Conservation (phyloP, 2,329 filamentous ascomycete genomes). For the Fusarium fujikuroi region DNA sequence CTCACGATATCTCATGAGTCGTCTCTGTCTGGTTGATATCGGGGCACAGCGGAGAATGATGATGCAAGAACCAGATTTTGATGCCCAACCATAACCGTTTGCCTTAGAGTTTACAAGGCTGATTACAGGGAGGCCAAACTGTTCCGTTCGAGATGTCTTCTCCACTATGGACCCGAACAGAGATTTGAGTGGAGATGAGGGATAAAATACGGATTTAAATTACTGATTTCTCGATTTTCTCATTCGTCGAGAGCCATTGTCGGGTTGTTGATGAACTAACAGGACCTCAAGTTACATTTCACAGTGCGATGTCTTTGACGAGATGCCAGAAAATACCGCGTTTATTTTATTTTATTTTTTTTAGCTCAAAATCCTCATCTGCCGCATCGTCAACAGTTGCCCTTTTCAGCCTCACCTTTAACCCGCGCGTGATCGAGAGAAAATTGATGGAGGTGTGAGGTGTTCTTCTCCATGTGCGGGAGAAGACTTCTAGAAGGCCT, state of each 20-base stretch:
- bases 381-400: conserved; percentile 1
- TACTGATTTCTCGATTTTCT: conserved; percentile 2
- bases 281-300: not conserved
- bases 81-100: conserved; percentile 28
- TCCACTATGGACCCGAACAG: conserved; percentile 8
- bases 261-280: not conserved
- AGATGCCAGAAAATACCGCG: conserved; percentile 13
- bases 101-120: conserved; percentile 31
- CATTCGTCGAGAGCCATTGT: not conserved
- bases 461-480: conserved; percentile 30
- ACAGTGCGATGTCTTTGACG: not conserved
- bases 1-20: not conserved
- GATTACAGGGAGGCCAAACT: conserved; percentile 14
- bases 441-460: conserved; percentile 11
- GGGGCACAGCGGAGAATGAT: conserved; percentile 21
- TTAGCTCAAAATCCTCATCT: not conserved
- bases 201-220: conserved; percentile 20
- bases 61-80: conserved; percentile 27
- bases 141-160: conserved; percentile 3
- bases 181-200: conserved; percentile 20
- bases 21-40: conserved; percentile 11
- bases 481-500: conserved; percentile 43
- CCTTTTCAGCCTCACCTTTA: conserved; percentile 14
- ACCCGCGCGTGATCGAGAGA: conserved; percentile 27
- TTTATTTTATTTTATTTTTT: no score